Base-by-base conservation (phyloP, 2,329 filamentous ascomycete genomes). In the Lasiodiplodia hormozganensis region DNA sequence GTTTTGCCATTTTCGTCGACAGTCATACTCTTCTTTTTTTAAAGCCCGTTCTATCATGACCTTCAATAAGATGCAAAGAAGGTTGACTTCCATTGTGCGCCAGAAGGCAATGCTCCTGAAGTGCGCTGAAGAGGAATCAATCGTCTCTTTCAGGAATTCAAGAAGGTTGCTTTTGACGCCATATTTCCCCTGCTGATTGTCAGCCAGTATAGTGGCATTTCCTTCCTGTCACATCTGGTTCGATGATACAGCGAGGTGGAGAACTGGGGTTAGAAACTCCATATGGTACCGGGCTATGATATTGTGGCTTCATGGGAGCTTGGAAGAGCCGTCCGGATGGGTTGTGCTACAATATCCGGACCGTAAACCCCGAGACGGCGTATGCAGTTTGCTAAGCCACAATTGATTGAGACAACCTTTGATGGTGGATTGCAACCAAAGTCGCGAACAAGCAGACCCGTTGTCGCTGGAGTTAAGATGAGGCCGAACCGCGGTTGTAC, bases 401-500 rank as follows among this genome's bases (percentile, higher is more conserved):
- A 21, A 47, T 47, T 6, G 18, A 16, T 47, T 5, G 40, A 5
- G 4, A 40, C 12, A 40, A 14, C 12, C 12, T 16, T 40, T 12
- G 16, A 5, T 40, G 14, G 40, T 43, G 14, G 40, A n/a, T 6
- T 14, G 40, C 6, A 18, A n/a, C 28, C 28, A 7, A 28, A 7
- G 28, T 28, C 28, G 7, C 28, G 31, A 34, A 34, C 31, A 34
- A 10, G 8, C 31, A 34, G 31, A 10, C 31, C 8, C 31, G 8
- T 34, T 10, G 31, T 34, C 31, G 16, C 18, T 53, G n/a, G 34
- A 60, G 21, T 60, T 40, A 34, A 60, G 34, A 25, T 60, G 21
- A 53, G 51, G 21, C 51, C 51, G 51, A 53, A n/a, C 43, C 31
- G 47, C 36, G 43, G 51, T 53, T 64, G 11, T 47, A 47, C 11